phyloP scores from a whole-genome alignment of 225 moss, liverwort and hornwort genomes.

The Pseudoscleropodium purum region DNA sequence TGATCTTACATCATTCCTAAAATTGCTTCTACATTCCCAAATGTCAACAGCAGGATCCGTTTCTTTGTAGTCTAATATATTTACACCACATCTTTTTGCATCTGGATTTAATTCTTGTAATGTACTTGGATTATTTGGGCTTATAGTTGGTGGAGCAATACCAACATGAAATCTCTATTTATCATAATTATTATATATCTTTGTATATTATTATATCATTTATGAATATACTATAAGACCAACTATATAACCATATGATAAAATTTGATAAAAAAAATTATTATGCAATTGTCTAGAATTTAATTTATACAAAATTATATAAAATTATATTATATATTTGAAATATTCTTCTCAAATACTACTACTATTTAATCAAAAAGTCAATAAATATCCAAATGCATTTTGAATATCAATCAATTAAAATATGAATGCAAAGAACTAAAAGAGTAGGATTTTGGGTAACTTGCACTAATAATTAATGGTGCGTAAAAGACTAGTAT shows the following conservation, averaged over 20 bases:
- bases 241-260: not conserved
- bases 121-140: constrained; percentile 9
- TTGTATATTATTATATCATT: not conserved
- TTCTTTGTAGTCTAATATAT: constrained; percentile 42
- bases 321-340: not conserved
- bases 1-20: constrained; percentile 19
- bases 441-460: not conserved
- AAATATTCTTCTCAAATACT: not conserved
- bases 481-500: too few relatives aligned
- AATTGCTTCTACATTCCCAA: constrained; percentile 30
- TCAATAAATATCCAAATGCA: not conserved
- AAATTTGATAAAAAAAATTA: not conserved
- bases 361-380: not conserved
- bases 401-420: not conserved
- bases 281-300: too few relatives aligned
- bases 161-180: constrained; percentile 58
- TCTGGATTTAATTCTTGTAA: constrained; percentile 17
- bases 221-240: not conserved
- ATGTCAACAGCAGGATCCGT: not conserved
- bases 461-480: not conserved
- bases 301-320: too few relatives aligned
- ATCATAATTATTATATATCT: not conserved
- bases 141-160: constrained; percentile 3
- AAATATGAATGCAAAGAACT: not conserved
- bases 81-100: constrained; percentile 48